Conservation (phyloP, 73 alveolate species). For the Paramecium octaurelia region DNA sequence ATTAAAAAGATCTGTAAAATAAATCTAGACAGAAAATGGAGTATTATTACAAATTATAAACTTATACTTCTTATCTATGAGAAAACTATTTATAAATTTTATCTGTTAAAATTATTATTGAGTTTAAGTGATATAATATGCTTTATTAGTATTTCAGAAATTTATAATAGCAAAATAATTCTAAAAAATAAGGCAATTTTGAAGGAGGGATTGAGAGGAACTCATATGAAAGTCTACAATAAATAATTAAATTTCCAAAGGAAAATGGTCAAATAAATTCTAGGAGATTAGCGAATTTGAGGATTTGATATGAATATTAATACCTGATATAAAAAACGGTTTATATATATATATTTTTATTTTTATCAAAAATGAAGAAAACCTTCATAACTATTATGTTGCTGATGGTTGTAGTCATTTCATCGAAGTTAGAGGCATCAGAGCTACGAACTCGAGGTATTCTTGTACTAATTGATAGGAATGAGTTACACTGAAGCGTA, state of each 20-base stretch:
- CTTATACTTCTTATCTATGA: neutral
- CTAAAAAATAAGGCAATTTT: neutral
- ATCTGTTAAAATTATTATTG: neutral
- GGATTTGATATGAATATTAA: neutral
- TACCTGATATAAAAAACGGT: constrained; percentile 31
- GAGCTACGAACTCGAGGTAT: neutral
- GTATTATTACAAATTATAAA: too few relatives aligned
- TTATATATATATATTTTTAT: neutral
- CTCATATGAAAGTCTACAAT: neutral
- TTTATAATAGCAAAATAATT: neutral
- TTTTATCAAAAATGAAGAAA: neutral
- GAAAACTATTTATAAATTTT: too few relatives aligned
- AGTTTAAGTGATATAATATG: neutral
- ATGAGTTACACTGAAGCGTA: neutral
- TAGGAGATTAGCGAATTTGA: neutral
- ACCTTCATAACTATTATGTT: neutral
- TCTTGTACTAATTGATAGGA: neutral
- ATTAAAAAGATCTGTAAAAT: too few relatives aligned
- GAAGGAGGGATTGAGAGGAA: neutral
- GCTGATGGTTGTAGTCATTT: constrained; percentile 28
- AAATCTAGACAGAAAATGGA: neutral
- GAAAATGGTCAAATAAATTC: neutral
- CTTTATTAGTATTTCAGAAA: neutral
- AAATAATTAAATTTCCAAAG: neutral
- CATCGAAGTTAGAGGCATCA: neutral